These are phyloP conservation scores for Umbelopsis sp. DNA, from an alignment of 192 early-diverging fungal genomes.

Conservation along the genomic window DNA sequence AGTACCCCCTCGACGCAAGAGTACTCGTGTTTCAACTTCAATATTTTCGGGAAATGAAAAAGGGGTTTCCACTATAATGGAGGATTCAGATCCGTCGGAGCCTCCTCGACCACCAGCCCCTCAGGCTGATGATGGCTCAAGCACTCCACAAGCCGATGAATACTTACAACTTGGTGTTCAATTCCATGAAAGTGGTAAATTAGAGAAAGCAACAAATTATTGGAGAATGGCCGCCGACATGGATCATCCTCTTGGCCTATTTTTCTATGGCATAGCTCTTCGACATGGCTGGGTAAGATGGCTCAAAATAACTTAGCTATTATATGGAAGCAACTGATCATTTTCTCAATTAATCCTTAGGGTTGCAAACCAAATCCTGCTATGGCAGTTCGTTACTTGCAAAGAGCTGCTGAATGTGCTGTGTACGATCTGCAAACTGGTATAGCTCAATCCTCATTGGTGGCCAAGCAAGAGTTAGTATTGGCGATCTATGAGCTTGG, in stretches of 20 bases:
- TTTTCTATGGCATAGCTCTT: slow-evolving; percentile 75
- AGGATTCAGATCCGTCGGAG: slow-evolving; percentile 4
- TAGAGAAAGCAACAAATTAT: slow-evolving; percentile 72
- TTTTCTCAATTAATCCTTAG: background rate
- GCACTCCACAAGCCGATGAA: slow-evolving; percentile 45
- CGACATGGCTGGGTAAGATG: slow-evolving; percentile 72
- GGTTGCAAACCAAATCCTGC: slow-evolving; percentile 70
- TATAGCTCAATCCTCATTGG: slow-evolving; percentile 50
- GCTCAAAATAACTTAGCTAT: background rate
- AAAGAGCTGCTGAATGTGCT: slow-evolving; percentile 69
- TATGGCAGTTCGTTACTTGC: slow-evolving; percentile 69
- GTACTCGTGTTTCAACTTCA: slow-evolving; percentile 5
- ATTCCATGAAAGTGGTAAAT: slow-evolving; percentile 69
- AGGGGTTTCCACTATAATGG: background rate
- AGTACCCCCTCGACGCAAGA: slow-evolving; percentile 10
- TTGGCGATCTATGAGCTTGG: slow-evolving; percentile 83
- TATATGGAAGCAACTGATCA: background rate
- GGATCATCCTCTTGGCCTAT: slow-evolving; percentile 66
- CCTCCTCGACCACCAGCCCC: background rate
- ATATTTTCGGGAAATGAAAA: slow-evolving; percentile 20
- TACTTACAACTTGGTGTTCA: slow-evolving; percentile 67
- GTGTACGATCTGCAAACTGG: slow-evolving; percentile 60
- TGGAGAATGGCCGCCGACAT: slow-evolving; percentile 69
- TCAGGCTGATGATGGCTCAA: slow-evolving; percentile 13
- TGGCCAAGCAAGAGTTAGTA: slow-evolving; percentile 65